A percentile compares a stretch with the other conserved stretches of the same genome.
These are phyloP conservation scores for Apophysomyces trapeziformis DNA, from an alignment of 371 early-diverging fungal genomes.

Conservation along the genomic window DNA sequence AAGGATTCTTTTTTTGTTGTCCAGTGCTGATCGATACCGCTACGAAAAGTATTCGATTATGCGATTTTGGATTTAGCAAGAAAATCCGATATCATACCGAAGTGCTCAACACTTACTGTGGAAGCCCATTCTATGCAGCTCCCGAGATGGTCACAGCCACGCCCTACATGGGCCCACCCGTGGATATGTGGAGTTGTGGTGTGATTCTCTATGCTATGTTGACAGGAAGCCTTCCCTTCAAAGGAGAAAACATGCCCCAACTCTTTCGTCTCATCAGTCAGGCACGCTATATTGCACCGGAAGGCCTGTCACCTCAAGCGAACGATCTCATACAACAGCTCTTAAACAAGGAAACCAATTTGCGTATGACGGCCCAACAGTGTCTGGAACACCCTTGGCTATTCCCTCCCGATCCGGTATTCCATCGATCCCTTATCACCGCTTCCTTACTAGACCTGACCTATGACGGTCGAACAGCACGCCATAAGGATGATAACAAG, in stretches of 20 bases:
- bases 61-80: constrained; percentile 97
- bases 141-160: constrained; percentile 83
- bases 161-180: constrained; percentile 75
- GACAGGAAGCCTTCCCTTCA: constrained; percentile 80
- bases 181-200: constrained; percentile 83
- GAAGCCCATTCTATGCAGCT: constrained; percentile 91
- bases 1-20: not conserved
- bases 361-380: constrained; percentile 76
- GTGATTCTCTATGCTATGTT: constrained; percentile 78
- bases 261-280: constrained; percentile 70
- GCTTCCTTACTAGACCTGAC: constrained; percentile 3
- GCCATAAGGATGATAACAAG: not conserved
- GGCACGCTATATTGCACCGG: constrained; percentile 59
- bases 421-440: not conserved
- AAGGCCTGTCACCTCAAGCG: constrained; percentile 43
- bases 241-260: constrained; percentile 77
- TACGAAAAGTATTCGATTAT: constrained; percentile 72
- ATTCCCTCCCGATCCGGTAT: not conserved
- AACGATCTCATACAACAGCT: constrained; percentile 59
- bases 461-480: not conserved
- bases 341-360: constrained; percentile 58
- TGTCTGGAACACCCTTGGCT: constrained; percentile 84
- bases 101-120: constrained; percentile 92
- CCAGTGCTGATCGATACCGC: constrained; percentile 75
- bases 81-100: constrained; percentile 78